Evolutionary conservation across 345 rosid species (phyloP).

Genomic region (Clausena lansium): DNA sequence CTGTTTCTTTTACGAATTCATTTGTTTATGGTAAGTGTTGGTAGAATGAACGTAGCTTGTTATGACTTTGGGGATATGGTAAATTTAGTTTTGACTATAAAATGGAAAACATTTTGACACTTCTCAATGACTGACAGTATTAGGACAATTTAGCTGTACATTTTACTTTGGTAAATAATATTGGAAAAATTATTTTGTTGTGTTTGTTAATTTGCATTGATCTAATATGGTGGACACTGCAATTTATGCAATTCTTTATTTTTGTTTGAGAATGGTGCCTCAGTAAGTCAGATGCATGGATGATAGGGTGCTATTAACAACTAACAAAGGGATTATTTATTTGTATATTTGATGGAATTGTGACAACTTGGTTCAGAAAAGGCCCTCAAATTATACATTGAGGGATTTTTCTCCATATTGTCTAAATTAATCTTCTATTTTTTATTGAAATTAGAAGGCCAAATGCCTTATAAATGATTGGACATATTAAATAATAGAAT

Average conservation of each 20-base stretch:
- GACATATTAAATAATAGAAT: background rate
- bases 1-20: background rate
- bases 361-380: no score
- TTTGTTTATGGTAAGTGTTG: background rate
- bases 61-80: background rate
- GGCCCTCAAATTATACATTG: background rate
- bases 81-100: background rate
- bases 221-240: background rate
- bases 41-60: no score
- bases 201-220: background rate
- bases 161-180: background rate
- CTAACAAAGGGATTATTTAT: background rate
- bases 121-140: no score
- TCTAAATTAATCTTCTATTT: background rate
- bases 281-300: background rate
- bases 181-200: background rate
- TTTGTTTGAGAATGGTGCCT: background rate
- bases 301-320: background rate
- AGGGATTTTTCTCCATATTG: background rate
- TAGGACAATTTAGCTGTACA: background rate
- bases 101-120: background rate
- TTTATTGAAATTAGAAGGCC: background rate
- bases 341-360: background rate
- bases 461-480: background rate
- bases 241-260: background rate